Conservation (phyloP, 1,139 yeast species). For the Yamadazyma blattariae region DNA sequence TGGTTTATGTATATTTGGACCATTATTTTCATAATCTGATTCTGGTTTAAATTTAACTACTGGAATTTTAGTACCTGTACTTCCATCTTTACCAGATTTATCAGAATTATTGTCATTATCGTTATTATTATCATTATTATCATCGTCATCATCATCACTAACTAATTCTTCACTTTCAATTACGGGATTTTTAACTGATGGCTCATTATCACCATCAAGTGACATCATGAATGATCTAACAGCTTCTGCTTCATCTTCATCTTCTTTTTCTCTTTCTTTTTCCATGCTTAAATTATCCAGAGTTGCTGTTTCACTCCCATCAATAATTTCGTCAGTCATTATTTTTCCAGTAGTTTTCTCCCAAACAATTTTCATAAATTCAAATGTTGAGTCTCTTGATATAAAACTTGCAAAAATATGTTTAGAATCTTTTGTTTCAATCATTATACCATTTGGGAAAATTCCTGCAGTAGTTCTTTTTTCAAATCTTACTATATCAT, state of each 20-base stretch:
- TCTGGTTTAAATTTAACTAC: slow-evolving; percentile 29
- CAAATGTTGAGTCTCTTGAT: slow-evolving; percentile 75
- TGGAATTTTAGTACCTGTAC: slow-evolving; percentile 11
- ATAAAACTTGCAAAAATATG: slow-evolving; percentile 86
- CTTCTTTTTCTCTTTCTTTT: slow-evolving; percentile 1
- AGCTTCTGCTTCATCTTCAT: slow-evolving; percentile 7
- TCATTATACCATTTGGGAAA: slow-evolving; percentile 83
- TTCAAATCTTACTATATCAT: slow-evolving; percentile 71
- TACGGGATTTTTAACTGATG: slow-evolving; percentile 4
- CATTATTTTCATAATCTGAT: slow-evolving; percentile 29
- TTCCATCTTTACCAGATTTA: too few species aligned
- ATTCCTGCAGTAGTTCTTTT: slow-evolving; percentile 83
- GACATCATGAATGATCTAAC: slow-evolving; percentile 33
- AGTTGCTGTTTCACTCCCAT: too few species aligned
- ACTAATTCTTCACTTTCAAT: slow-evolving; percentile 12
- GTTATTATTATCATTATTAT: slow-evolving; percentile 10
- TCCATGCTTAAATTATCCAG: too few species aligned
- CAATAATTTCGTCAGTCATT: slow-evolving; percentile 12
- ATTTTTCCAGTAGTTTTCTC: slow-evolving; percentile 24
- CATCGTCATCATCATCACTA: slow-evolving; percentile 15
- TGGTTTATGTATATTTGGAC: slow-evolving; percentile 38
- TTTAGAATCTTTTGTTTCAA: slow-evolving; percentile 66
- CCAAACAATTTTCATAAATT: slow-evolving; percentile 66
- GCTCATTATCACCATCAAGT: slow-evolving; percentile 28
- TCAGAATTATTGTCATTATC: too few species aligned